phyloP scores from a whole-genome alignment of 257 asterid species.

The Haberlea rhodopensis region DNA sequence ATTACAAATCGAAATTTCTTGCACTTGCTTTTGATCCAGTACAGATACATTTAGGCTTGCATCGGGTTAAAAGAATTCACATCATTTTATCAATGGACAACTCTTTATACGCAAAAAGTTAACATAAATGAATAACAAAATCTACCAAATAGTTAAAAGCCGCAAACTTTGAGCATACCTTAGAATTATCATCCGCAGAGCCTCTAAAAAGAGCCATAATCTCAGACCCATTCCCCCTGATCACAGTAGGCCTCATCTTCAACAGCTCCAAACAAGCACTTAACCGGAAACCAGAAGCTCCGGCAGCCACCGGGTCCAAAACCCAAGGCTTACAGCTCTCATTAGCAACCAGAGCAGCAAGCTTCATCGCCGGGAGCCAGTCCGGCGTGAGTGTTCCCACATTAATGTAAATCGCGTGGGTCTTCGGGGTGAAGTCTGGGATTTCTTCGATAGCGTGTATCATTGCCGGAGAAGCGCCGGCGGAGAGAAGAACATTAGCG shows the following conservation, averaged over 20 bases:
- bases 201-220: slow-evolving; percentile 71
- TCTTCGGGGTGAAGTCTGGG: slow-evolving; percentile 80
- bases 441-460: slow-evolving; percentile 65
- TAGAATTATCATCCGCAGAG: slow-evolving; percentile 46
- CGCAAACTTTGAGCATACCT: slow-evolving; percentile 37
- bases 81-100: too few relatives aligned
- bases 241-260: slow-evolving; percentile 63
- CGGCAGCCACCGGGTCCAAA: slow-evolving; percentile 92
- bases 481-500: slow-evolving; percentile 79
- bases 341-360: slow-evolving; percentile 62
- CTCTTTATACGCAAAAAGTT: too few relatives aligned
- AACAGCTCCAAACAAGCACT: slow-evolving; percentile 71
- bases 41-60: too few relatives aligned
- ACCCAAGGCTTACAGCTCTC: slow-evolving; percentile 74
- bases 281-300: slow-evolving; percentile 70
- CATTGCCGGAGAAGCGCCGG: slow-evolving; percentile 99
- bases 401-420: slow-evolving; percentile 69
- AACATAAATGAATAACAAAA: background rate
- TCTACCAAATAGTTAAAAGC: background rate
- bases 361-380: slow-evolving; percentile 85
- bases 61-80: too few relatives aligned
- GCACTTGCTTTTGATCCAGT: too few relatives aligned
- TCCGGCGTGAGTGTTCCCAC: slow-evolving; percentile 71
- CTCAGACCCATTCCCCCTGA: slow-evolving; percentile 93
- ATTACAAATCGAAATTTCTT: too few relatives aligned